These are phyloP conservation scores for Hyaloscypha finlandica DNA, from an alignment of 495 filamentous ascomycete species.

Conservation along the genomic window DNA sequence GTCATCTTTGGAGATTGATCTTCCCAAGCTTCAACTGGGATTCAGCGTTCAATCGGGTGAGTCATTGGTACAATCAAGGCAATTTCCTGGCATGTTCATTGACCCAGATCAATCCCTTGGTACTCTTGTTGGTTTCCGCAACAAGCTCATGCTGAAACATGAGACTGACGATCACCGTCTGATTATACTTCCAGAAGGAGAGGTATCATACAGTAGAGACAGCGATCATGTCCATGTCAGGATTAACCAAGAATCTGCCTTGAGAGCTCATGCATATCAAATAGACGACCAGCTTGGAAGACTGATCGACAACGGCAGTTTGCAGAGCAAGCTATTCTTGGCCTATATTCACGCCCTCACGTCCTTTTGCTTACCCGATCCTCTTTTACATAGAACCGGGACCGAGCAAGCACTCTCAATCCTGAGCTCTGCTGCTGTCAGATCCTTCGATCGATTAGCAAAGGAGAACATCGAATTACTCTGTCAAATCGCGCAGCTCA, in stretches of 20 bases:
- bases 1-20: constrained; percentile 38
- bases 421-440: constrained; percentile 48
- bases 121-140: constrained; percentile 54
- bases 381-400: constrained; percentile 57
- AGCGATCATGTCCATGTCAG: constrained; percentile 46
- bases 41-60: constrained; percentile 45
- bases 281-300: constrained; percentile 52
- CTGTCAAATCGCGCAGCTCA: constrained; percentile 47
- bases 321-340: constrained; percentile 55
- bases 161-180: constrained; percentile 33
- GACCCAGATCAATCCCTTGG: constrained; percentile 52
- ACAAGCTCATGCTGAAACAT: constrained; percentile 51
- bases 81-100: constrained; percentile 57
- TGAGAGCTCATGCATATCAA: constrained; percentile 40
- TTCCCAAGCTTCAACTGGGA: constrained; percentile 51
- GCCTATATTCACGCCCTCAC: constrained; percentile 65
- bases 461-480: constrained; percentile 44
- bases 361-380: constrained; percentile 58
- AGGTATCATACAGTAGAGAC: constrained; percentile 25
- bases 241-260: constrained; percentile 30
- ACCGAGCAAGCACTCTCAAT: constrained; percentile 60
- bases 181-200: constrained; percentile 55
- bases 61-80: constrained; percentile 44
- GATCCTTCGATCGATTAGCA: constrained; percentile 51
- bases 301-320: constrained; percentile 50